Evolutionary conservation across 768 basidiomycete genomes (phyloP).

Genomic region (Leucocoprinus leucothites): DNA sequence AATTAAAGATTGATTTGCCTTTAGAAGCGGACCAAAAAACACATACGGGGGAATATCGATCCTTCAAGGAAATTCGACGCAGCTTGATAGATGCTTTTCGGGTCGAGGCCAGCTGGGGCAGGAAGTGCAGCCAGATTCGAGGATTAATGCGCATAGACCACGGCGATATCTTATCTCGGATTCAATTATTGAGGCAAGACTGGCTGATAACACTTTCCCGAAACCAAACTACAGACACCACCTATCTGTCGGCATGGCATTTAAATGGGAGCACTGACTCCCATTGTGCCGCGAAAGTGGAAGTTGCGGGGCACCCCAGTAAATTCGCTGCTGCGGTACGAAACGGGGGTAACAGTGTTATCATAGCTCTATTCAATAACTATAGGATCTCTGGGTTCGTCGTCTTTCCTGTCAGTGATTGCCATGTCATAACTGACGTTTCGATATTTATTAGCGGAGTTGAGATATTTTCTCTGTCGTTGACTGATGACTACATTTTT

Average conservation of each 20-base stretch:
- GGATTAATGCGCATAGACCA: slow-evolving; percentile 32
- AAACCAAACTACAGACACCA: slow-evolving; percentile 1
- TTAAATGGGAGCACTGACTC: neutral
- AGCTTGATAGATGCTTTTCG: slow-evolving; percentile 41
- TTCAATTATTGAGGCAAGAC: slow-evolving; percentile 42
- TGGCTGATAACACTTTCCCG: slow-evolving; percentile 43
- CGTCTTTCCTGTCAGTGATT: no score
- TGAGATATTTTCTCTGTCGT: neutral
- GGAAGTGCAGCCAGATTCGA: slow-evolving; percentile 30
- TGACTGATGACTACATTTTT: neutral
- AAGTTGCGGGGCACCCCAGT: slow-evolving; percentile 1
- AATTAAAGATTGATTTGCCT: slow-evolving; percentile 41
- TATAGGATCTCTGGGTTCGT: no score
- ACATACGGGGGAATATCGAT: slow-evolving; percentile 23
- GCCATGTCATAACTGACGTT: no score
- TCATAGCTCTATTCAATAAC: no score
- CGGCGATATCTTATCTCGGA: slow-evolving; percentile 39
- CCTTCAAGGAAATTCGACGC: slow-evolving; percentile 32
- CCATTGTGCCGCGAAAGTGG: slow-evolving; percentile 3
- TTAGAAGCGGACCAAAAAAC: slow-evolving; percentile 33
- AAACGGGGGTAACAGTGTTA: no score
- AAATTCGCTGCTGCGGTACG: slow-evolving; percentile 1
- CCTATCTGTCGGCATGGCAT: slow-evolving; percentile 11
- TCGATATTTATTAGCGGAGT: neutral
- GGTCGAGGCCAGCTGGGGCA: slow-evolving; percentile 50